Evolutionary conservation across 495 filamentous ascomycete species (phyloP), one percentile per base, ranked within the genome.

Genomic region (Penicillium coffeae): DNA sequence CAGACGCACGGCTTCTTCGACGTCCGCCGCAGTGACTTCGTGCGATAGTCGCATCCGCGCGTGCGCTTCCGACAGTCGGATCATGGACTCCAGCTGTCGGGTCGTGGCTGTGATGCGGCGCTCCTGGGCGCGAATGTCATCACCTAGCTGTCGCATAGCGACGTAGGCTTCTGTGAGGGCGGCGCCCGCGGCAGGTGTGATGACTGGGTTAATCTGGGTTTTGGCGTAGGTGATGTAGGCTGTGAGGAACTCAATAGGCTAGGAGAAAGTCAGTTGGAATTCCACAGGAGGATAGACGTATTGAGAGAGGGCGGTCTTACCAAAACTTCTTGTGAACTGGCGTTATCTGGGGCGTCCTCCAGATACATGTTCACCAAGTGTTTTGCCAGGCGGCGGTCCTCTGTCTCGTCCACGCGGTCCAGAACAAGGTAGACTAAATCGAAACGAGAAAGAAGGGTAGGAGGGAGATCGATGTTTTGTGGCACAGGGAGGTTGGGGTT

Each of bases 51-150:
- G 84, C 93, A 98, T 98, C 61, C 95, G 95, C 16, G 93, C 93
- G 69, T 97, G 95, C 12, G 93, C 92, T 75, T 98, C 93, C 1
- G 91, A 75, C 2, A 98, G 82, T 34, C 93, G 90, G 64, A 98
- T 96, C 87, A 97, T 97, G 27, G 85, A 90, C 68, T 98, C 93
- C 30, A 98, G 74, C 65, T 98, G 93, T 44, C 93, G 80, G 9
- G 93, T 98, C 8, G 93, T 98, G 38, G 93, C 93, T 1, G 93
- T 98, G 68, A 98, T 97, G 53, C 93, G 87, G 68, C 95, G 92
- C 62, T 98, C 93, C 1, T 86, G 77, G 10, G 91, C 82, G 20
- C 93, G 90, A 39, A 97, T 90, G 65, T 97, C 94, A 65, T 95
- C 90, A 52, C 93, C 93, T 1, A 97, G 79, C 59, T 90, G 89